Evolutionary conservation across 352 stramenopile genomes (phyloP).

Genomic region (Albugo candida): DNA sequence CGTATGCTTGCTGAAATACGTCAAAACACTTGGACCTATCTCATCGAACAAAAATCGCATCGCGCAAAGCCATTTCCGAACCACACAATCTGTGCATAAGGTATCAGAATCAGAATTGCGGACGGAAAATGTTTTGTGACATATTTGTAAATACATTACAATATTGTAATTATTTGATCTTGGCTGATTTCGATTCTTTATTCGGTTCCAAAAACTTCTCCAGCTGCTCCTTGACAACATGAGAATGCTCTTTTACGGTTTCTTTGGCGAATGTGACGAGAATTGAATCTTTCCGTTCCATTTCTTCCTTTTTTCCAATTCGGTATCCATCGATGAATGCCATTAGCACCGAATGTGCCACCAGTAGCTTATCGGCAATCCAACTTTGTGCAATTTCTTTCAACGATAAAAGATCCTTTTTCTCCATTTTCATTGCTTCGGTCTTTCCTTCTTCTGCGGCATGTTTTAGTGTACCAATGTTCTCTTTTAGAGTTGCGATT

Average conservation of each 20-base stretch:
- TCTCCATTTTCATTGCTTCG: slow-evolving; percentile 32
- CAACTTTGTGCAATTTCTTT: slow-evolving; percentile 51
- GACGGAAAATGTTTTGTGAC: no score
- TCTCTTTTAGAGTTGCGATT: no score
- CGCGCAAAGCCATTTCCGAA: no score
- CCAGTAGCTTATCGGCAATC: slow-evolving; percentile 68
- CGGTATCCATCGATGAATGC: slow-evolving; percentile 71
- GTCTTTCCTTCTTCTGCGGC: no score
- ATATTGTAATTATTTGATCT: not conserved
- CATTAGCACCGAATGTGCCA: slow-evolving; percentile 59
- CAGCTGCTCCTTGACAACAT: slow-evolving; percentile 42
- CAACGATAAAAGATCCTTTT: slow-evolving; percentile 33
- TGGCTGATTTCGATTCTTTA: not conserved
- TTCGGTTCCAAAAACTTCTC: slow-evolving; percentile 24
- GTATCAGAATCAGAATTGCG: no score
- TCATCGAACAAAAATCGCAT: no score
- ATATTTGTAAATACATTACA: no score
- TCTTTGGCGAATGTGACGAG: slow-evolving; percentile 59
- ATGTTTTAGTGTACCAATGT: no score
- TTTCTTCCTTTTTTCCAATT: slow-evolving; percentile 53
- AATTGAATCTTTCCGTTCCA: slow-evolving; percentile 47
- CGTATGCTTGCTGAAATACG: no score
- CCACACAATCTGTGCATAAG: no score
- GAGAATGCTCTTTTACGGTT: slow-evolving; percentile 53
- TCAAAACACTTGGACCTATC: no score